A percentile compares a stretch with the other conserved stretches of the same genome.
phyloP scores from a whole-genome alignment of 352 stramenopile species.

The Globisporangium nodosum region DNA sequence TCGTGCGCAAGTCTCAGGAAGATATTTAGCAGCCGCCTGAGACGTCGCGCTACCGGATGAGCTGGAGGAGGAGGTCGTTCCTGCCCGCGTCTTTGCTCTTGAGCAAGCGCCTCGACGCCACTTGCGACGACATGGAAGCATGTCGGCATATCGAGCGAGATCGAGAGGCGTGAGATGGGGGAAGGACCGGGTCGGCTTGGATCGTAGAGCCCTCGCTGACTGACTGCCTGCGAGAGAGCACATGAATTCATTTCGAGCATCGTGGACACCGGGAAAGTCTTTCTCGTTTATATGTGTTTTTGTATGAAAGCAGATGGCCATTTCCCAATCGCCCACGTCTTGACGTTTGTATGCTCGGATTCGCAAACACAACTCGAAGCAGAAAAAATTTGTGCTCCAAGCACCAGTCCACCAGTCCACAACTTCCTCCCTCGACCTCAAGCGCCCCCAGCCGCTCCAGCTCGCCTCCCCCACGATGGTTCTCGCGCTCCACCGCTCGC shows the following conservation, averaged over 20 bases:
- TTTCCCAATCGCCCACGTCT: neutral
- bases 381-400: neutral
- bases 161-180: too few relatives aligned
- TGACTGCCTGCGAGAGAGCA: too few relatives aligned
- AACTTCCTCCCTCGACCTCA: neutral
- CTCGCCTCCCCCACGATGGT: conserved; percentile 29
- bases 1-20: conserved; percentile 91
- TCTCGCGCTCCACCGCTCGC: conserved; percentile 46
- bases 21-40: conserved; percentile 71
- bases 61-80: too few relatives aligned
- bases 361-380: neutral
- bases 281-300: too few relatives aligned
- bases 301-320: too few relatives aligned
- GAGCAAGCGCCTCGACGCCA: too few relatives aligned
- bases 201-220: neutral
- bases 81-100: too few relatives aligned
- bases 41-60: too few relatives aligned
- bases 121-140: too few relatives aligned
- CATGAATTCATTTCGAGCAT: too few relatives aligned
- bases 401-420: neutral
- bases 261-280: too few relatives aligned
- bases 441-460: conserved; percentile 18
- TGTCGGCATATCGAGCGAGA: too few relatives aligned
- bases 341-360: neutral
- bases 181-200: neutral